Evolutionary conservation across 2,329 filamentous ascomycete species (phyloP).

Genomic region (Apiospora phragmitis): DNA sequence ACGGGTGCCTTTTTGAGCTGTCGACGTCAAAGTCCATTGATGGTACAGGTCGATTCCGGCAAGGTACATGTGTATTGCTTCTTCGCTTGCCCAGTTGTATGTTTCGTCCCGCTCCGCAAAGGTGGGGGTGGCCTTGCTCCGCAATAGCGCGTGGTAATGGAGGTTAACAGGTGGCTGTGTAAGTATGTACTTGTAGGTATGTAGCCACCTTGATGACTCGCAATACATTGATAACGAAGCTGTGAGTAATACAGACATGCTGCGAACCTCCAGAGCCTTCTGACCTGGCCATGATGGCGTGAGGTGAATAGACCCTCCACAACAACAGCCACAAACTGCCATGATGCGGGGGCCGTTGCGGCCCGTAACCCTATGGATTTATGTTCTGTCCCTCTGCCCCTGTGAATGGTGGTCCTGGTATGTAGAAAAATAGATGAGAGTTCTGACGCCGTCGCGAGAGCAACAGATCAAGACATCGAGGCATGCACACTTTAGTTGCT

Average conservation of each 20-base stretch:
- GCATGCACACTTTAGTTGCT: too few relatives aligned
- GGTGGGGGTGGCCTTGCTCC: background rate
- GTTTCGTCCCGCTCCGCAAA: constrained; percentile 1
- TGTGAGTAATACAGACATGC: background rate
- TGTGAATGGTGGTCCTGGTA: background rate
- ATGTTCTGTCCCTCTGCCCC: background rate
- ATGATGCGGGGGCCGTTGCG: background rate
- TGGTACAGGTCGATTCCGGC: background rate
- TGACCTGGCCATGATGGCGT: background rate
- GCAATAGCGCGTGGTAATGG: background rate
- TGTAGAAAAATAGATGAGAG: background rate
- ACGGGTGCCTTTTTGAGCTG: background rate
- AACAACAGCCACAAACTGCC: background rate
- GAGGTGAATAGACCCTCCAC: background rate
- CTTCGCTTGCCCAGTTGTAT: background rate
- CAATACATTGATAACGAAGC: background rate
- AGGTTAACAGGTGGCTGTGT: background rate
- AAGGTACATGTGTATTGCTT: background rate
- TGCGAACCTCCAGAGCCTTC: background rate
- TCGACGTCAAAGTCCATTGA: background rate
- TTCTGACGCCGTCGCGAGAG: too few relatives aligned
- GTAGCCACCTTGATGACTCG: background rate
- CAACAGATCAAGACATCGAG: too few relatives aligned
- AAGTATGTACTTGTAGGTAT: too few relatives aligned
- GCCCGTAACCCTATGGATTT: background rate